Evolutionary conservation across 768 basidiomycete genomes (phyloP).

Genomic region (Termitomyces sp.): DNA sequence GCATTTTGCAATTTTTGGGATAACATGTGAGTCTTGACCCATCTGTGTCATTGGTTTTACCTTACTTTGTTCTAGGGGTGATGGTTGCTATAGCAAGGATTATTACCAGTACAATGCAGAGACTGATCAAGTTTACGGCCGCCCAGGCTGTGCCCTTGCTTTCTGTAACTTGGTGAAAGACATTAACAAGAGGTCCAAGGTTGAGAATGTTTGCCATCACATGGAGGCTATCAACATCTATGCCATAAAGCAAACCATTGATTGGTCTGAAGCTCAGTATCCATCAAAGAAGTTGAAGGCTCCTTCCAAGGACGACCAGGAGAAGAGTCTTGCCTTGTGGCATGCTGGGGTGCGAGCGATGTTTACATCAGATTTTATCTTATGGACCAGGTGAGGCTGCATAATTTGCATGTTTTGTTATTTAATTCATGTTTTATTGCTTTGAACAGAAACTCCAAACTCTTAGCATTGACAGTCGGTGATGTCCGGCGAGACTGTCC

Average conservation of each 20-base stretch:
- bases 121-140: slow-evolving; percentile 14
- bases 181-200: slow-evolving; percentile 15
- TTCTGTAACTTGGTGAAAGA: slow-evolving; percentile 12
- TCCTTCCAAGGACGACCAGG: too few species aligned
- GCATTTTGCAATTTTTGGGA: slow-evolving; percentile 27
- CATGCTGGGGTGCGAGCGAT: too few species aligned
- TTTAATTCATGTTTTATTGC: too few species aligned
- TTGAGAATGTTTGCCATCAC: slow-evolving; percentile 19
- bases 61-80: slow-evolving; percentile 8
- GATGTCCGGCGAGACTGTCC: too few species aligned
- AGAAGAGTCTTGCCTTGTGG: too few species aligned
- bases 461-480: too few species aligned
- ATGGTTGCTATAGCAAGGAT: slow-evolving; percentile 16
- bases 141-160: slow-evolving; percentile 15
- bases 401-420: too few species aligned
- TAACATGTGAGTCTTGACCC: slow-evolving; percentile 18
- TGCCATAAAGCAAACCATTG: slow-evolving; percentile 13
- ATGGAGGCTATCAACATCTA: slow-evolving; percentile 18
- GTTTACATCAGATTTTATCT: too few species aligned
- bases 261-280: not conserved
- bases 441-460: too few species aligned
- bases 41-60: not conserved
- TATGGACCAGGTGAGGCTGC: too few species aligned
- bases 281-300: too few species aligned
- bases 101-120: slow-evolving; percentile 14